Evolutionary conservation across 1,139 yeast genomes (phyloP).

Genomic region (Trichomonascaceae sp.): DNA sequence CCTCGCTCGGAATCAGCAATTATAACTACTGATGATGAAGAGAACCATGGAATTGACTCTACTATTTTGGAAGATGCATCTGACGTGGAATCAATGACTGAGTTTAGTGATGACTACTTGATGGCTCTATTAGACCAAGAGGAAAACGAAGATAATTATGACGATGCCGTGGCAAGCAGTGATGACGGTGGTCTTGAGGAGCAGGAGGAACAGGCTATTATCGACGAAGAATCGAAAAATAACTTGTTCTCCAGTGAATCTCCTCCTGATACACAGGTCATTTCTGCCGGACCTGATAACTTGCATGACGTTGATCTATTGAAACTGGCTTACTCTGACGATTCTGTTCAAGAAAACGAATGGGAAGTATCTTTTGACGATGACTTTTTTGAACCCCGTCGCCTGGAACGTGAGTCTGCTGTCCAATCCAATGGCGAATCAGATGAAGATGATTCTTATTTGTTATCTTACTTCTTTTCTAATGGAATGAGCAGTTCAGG

Average conservation of each 20-base stretch:
- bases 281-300: slow-evolving; percentile 27
- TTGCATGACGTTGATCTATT: slow-evolving; percentile 24
- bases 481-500: slow-evolving; percentile 21
- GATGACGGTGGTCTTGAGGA: slow-evolving; percentile 28
- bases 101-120: slow-evolving; percentile 24
- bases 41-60: slow-evolving; percentile 1
- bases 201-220: slow-evolving; percentile 35
- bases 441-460: slow-evolving; percentile 34
- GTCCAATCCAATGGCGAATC: slow-evolving; percentile 13
- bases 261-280: slow-evolving; percentile 14
- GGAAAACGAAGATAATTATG: slow-evolving; percentile 30
- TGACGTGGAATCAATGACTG: slow-evolving; percentile 10
- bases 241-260: slow-evolving; percentile 22
- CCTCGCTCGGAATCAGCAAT: slow-evolving; percentile 9
- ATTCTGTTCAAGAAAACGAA: slow-evolving; percentile 22
- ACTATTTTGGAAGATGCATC: slow-evolving; percentile 12
- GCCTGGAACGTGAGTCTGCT: slow-evolving; percentile 7
- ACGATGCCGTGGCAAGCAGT: slow-evolving; percentile 26
- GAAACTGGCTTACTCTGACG: slow-evolving; percentile 29
- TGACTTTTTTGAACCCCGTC: slow-evolving; percentile 28
- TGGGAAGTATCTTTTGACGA: slow-evolving; percentile 27
- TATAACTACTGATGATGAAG: slow-evolving; percentile 9
- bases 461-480: slow-evolving; percentile 38
- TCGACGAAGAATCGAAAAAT: slow-evolving; percentile 28
- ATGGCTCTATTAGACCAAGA: slow-evolving; percentile 24